Conservation (phyloP, 2,329 filamentous ascomycete species). For the Cercospora sojina region DNA sequence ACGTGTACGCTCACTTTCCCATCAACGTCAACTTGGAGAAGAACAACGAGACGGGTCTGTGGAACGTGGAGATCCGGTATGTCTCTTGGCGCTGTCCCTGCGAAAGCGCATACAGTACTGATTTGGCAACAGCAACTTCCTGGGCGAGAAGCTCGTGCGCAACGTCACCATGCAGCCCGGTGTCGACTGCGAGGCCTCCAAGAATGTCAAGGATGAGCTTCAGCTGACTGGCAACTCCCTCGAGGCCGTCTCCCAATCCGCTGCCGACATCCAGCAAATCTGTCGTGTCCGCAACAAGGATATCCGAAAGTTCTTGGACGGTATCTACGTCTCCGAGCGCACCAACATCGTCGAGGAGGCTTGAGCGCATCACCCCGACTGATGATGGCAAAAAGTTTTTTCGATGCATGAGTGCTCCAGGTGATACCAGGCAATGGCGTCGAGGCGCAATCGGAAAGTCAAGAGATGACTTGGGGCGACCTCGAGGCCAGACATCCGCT, state of each 20-base stretch:
- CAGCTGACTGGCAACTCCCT: constrained; percentile 90
- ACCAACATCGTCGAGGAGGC: constrained; percentile 68
- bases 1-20: constrained; percentile 99
- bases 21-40: constrained; percentile 99
- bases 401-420: constrained; percentile 5
- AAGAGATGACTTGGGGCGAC: neutral
- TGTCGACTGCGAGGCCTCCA: constrained; percentile 86
- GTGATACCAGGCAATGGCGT: constrained; percentile 16
- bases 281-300: constrained; percentile 99
- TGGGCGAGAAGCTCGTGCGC: constrained; percentile 99
- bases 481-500: neutral
- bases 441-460: constrained; percentile 6
- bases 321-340: constrained; percentile 99
- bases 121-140: constrained; percentile 73
- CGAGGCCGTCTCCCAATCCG: constrained; percentile 95
- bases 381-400: constrained; percentile 8
- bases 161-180: constrained; percentile 83
- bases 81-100: constrained; percentile 37
- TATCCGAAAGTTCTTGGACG: constrained; percentile 99
- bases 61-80: constrained; percentile 95
- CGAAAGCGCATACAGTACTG: constrained; percentile 14
- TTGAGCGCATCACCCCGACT: neutral
- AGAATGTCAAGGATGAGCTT: constrained; percentile 97
- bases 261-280: constrained; percentile 99
- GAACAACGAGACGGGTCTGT: constrained; percentile 84